Evolutionary conservation across 371 early-diverging fungal species (phyloP).

Genomic region (Apophysomyces variabilis): DNA sequence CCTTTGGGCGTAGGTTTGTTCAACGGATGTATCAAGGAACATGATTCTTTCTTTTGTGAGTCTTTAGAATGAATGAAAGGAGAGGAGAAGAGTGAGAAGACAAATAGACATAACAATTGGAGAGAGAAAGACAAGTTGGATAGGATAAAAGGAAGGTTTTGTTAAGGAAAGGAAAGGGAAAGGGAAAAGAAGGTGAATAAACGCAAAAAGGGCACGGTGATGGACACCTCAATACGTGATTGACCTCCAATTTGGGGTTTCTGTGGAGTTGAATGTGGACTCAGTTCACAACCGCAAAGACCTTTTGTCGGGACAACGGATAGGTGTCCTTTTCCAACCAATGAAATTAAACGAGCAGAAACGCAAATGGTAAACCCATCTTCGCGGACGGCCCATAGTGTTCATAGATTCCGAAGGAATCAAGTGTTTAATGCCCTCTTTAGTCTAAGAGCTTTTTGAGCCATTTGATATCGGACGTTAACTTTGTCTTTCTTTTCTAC

Average conservation of each 20-base stretch:
- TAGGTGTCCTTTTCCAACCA: too few relatives aligned
- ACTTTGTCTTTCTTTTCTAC: too few relatives aligned
- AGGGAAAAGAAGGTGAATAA: not conserved
- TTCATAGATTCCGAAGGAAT: too few relatives aligned
- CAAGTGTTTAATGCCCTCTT: too few relatives aligned
- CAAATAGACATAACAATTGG: constrained; percentile 1
- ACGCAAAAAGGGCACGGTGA: not conserved
- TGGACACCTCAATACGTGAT: not conserved
- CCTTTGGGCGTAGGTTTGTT: constrained; percentile 1
- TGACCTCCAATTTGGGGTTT: not conserved
- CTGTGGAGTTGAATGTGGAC: too few relatives aligned
- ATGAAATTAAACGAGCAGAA: too few relatives aligned
- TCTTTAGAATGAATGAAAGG: not conserved
- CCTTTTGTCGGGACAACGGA: too few relatives aligned
- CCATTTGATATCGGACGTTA: too few relatives aligned
- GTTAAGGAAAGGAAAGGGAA: constrained; percentile 2
- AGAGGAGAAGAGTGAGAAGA: not conserved
- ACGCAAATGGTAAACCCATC: too few relatives aligned
- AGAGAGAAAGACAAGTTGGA: not conserved
- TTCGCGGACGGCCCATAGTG: too few relatives aligned
- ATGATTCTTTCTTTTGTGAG: not conserved
- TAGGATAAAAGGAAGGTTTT: not conserved
- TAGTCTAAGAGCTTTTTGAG: too few relatives aligned
- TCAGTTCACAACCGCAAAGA: too few relatives aligned
- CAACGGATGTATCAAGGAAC: not conserved